Evolutionary conservation across 176 grass and related monocot species (phyloP).

Genomic region (Oryza australiensis): DNA sequence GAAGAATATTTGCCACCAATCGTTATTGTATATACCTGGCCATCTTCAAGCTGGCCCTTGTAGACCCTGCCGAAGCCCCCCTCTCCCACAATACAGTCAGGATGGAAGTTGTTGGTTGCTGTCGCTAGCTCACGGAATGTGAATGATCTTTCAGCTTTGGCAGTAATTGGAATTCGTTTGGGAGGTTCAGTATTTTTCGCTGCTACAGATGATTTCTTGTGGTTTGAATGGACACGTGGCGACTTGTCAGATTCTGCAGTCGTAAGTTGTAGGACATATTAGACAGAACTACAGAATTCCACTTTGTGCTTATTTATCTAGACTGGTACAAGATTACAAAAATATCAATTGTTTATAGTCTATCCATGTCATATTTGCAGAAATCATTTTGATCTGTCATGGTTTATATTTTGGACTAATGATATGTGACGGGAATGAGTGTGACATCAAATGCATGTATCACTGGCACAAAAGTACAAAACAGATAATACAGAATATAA

Average conservation of each 20-base stretch:
- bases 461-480: slow-evolving; percentile 12
- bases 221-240: slow-evolving; percentile 18
- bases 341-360: background rate
- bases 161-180: slow-evolving; percentile 31
- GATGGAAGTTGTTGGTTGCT: slow-evolving; percentile 68
- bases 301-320: slow-evolving; percentile 5
- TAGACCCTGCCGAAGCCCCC: slow-evolving; percentile 93
- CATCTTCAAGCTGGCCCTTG: slow-evolving; percentile 65
- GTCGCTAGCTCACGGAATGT: slow-evolving; percentile 79
- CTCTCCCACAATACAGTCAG: slow-evolving; percentile 66
- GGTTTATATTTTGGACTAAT: background rate
- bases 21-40: slow-evolving; percentile 55
- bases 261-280: slow-evolving; percentile 20
- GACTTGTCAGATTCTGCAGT: slow-evolving; percentile 34
- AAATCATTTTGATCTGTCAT: slow-evolving; percentile 20
- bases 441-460: slow-evolving; percentile 19
- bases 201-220: slow-evolving; percentile 36
- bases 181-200: slow-evolving; percentile 35
- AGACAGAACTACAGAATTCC: slow-evolving; percentile 5
- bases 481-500: slow-evolving; percentile 9
- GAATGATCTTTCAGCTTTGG: slow-evolving; percentile 56
- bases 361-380: background rate
- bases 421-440: background rate
- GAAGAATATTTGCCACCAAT: slow-evolving; percentile 3
- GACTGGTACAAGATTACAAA: background rate